Base-by-base conservation (phyloP, 345 rosid species). In the Ceriops zippeliana region DNA sequence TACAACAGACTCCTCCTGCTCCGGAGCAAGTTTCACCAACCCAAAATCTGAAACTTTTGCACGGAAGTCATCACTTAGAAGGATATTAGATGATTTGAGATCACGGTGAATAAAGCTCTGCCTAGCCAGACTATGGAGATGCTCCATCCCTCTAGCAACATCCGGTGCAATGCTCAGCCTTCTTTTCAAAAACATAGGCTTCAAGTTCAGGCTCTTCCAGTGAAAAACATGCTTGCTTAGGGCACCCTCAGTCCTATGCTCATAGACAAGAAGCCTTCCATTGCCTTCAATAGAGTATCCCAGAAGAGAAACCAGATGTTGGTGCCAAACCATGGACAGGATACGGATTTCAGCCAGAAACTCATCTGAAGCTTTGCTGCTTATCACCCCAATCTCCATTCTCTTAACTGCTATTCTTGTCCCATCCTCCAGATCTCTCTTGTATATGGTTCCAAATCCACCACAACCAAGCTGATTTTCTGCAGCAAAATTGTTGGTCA, bases 21-120 rank as follows among this genome's bases (percentile, higher is more conserved):
- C 83, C 0, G 83, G 86, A 47, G 84, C 87, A 46, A 80, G 84
- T 68, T 77, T 84, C 62, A 82, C 86, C 59, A 86, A 70, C 51
- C 87, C 90, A 21, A 86, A 86, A 62, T 86, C 90, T 1, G 87
- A 78, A 62, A 86, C 84, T 67, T 84, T 86, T 3, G 86, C 87
- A 37, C 77, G 79, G 42, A 78, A 80, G n/a, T 80, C 80, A 75
- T 82, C 82, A 5, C 65, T 83, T 6, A 83, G 72, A 73, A 86
- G 86, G 65, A 84, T 82, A 73, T 86, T 86, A 9, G 87, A 84
- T 51, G 87, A 82, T 72, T 86, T 86, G 63, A 86, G 83, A 66
- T 84, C 87, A 19, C 87, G 78, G 77, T 85, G 87, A 42, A 86
- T 84, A 68, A 86, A 86, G 6, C 79, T 84, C 37, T 79, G 76